Percentiles rank a stretch among this genome's conserved stretches.
These are phyloP conservation scores for Scheffersomyces quercinus DNA, from an alignment of 1,139 yeast genomes.

Conservation along the genomic window DNA sequence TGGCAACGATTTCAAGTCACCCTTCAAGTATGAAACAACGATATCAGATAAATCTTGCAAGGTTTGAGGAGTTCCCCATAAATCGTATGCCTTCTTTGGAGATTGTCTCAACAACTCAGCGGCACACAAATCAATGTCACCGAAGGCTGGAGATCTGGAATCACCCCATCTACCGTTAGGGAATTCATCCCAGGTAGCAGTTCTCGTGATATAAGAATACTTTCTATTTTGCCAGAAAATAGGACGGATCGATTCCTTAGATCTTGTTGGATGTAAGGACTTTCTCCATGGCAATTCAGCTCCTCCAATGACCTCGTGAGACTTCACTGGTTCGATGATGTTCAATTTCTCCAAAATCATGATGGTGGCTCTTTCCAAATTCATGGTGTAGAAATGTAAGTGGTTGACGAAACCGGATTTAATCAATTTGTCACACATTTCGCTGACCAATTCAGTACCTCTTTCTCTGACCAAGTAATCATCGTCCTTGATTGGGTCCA, in stretches of 20 bases:
- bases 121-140: constrained; percentile 80
- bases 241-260: constrained; percentile 85
- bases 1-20: constrained; percentile 75
- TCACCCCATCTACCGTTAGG: constrained; percentile 97
- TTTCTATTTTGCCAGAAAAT: constrained; percentile 96
- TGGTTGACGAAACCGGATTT: constrained; percentile 78
- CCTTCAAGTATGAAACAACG: constrained; percentile 65
- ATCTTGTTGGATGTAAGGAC: constrained; percentile 79
- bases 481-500: constrained; percentile 87
- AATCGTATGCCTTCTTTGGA: constrained; percentile 73
- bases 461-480: constrained; percentile 84
- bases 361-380: constrained; percentile 84
- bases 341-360: constrained; percentile 81
- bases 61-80: constrained; percentile 82
- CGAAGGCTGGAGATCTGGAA: constrained; percentile 90
- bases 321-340: constrained; percentile 48
- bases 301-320: constrained; percentile 42
- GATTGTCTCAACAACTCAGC: constrained; percentile 77
- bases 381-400: constrained; percentile 95
- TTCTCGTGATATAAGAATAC: constrained; percentile 84
- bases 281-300: constrained; percentile 81
- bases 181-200: constrained; percentile 93
- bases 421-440: constrained; percentile 75
- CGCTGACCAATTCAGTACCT: constrained; percentile 81
- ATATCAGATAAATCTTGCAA: constrained; percentile 61